These are phyloP conservation scores for slime mould (Dictyostelium discoideum) DNA, from an alignment of 78 protist genomes.

Conservation along the genomic window DNA sequence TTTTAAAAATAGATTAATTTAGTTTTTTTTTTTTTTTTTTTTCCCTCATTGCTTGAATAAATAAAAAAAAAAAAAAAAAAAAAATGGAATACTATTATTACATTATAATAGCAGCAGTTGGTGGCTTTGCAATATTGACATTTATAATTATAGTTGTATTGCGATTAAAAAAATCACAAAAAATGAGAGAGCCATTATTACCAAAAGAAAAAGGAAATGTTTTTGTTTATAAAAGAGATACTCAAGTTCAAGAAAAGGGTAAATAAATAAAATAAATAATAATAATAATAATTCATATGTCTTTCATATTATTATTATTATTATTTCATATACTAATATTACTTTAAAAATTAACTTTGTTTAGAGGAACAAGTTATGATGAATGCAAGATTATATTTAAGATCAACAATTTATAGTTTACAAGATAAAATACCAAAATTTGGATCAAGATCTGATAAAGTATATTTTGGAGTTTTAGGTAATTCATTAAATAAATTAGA, in stretches of 20 bases:
- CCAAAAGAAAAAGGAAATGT: constrained; percentile 67
- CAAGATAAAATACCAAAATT: constrained; percentile 17
- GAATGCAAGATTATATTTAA: constrained; percentile 67
- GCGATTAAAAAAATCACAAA: neutral
- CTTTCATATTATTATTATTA: no score
- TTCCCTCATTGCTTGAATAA: no score
- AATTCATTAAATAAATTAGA: neutral
- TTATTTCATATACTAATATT: no score
- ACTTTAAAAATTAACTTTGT: no score
- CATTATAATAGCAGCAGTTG: neutral
- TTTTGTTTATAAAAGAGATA: constrained; percentile 54
- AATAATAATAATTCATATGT: neutral
- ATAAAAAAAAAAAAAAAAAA: neutral
- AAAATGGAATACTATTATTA: neutral
- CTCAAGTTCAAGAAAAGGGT: constrained; percentile 10
- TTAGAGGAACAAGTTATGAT: constrained; percentile 30
- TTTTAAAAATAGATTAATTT: no score
- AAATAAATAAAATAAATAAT: neutral
- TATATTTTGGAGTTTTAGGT: constrained; percentile 32
- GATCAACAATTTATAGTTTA: constrained; percentile 61
- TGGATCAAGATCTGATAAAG: constrained; percentile 61
- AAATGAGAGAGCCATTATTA: constrained; percentile 8
- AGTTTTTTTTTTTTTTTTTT: no score
- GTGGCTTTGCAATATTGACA: neutral
- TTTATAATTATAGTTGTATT: neutral